Evolutionary conservation across 2,329 filamentous ascomycete genomes (phyloP), one percentile per base, ranked within the genome.

Genomic region (Daldinia sp.): DNA sequence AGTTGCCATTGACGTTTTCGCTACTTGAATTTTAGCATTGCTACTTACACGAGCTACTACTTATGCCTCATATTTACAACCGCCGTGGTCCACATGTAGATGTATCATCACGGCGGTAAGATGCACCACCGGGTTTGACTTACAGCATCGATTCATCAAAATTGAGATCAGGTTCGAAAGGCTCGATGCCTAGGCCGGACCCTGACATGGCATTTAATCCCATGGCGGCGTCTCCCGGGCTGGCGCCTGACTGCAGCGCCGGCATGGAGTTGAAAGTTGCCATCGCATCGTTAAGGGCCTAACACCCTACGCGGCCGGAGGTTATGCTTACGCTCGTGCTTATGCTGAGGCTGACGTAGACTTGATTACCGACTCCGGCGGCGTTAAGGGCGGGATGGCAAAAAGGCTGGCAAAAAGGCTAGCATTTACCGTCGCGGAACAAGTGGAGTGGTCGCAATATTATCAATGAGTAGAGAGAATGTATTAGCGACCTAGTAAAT

Each of bases 81-180:
- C 13, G 15, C 18, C 51, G 18, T n/a, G 9, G 26, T 26, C 54
- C 35, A 18, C 23, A 30, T 18, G 37, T 7, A 42, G 9, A 6
- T 6, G n/a, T n/a, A 42, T 41, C 20, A 26, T 30, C n/a, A 35
- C n/a, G 9, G 56, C n/a, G 44, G 46, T 37, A 12, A 59, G 33
- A 65, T 58, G 61, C 50, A 68, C 65, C 63, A 42, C 28, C 55
- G 37, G 57, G 53, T 26, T 57, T 33, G 64, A 81, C 85, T 78
- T 80, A 89, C 87, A 89, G 80, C 51, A 88, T 78, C 48, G 85
- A 81, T 23, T 88, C 87, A 73, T 88, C 86, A 79, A 88, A 89
- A 61, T 78, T 78, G 51, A 88, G 78, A 41, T 86, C 84, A 44
- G 82, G 80, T 54, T 87, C 84, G 70, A 88, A 88, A 15, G 80